These are phyloP conservation scores for Penicillium sp. DNA, from an alignment of 2,329 filamentous ascomycete species.

Conservation along the genomic window DNA sequence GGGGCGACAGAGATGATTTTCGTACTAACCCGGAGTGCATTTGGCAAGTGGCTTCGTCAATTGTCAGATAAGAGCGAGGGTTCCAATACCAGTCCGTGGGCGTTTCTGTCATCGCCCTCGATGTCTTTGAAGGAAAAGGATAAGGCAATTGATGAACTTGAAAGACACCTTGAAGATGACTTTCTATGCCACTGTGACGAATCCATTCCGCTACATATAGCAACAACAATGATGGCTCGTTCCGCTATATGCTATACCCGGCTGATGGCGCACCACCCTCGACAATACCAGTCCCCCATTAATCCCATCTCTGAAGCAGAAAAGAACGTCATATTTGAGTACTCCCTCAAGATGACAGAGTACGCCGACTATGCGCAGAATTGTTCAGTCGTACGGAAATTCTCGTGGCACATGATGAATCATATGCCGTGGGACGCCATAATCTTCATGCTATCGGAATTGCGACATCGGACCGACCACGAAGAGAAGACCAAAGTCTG, in stretches of 20 bases:
- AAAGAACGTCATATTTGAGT: constrained; percentile 29
- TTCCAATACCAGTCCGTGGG: constrained; percentile 20
- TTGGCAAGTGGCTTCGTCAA: constrained; percentile 30
- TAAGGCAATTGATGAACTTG: constrained; percentile 34
- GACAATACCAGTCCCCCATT: constrained; percentile 27
- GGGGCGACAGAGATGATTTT: constrained; percentile 49
- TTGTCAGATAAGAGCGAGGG: constrained; percentile 14
- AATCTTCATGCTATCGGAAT: constrained; percentile 48
- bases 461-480: constrained; percentile 37
- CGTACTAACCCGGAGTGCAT: constrained; percentile 33
- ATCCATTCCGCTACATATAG: constrained; percentile 44
- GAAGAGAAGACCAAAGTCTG: constrained; percentile 43
- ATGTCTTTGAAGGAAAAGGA: constrained; percentile 24
- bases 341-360: constrained; percentile 36
- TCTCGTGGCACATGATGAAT: constrained; percentile 46
- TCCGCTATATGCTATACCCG: constrained; percentile 45
- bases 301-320: constrained; percentile 19
- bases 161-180: constrained; percentile 35
- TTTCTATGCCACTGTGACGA: constrained; percentile 39
- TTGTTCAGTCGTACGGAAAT: constrained; percentile 40
- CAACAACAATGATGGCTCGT: constrained; percentile 45
- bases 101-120: constrained; percentile 20
- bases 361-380: constrained; percentile 26
- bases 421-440: constrained; percentile 53
- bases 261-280: constrained; percentile 47